Evolutionary conservation across 441 rosid genomes (phyloP).

Genomic region (Pelargonium myrrhifolium): DNA sequence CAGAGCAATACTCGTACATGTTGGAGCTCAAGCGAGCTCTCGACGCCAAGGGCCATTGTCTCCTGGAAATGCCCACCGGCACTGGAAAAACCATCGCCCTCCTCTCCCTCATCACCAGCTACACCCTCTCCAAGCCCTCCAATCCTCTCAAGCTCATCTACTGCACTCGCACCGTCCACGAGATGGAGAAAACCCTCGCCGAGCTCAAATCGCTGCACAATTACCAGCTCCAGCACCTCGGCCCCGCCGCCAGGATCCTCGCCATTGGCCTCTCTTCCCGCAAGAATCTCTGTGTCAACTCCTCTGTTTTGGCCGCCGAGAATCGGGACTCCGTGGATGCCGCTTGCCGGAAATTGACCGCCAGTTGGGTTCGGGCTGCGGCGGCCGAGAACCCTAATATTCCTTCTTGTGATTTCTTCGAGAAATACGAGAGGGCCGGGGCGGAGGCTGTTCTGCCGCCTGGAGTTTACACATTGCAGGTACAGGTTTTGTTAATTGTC

Average conservation of each 20-base stretch:
- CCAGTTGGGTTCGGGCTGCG: slow-evolving; percentile 76
- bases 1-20: slow-evolving; percentile 87
- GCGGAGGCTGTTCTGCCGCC: slow-evolving; percentile 73
- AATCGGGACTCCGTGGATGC: slow-evolving; percentile 96
- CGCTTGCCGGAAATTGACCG: slow-evolving; percentile 78
- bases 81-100: slow-evolving; percentile 94
- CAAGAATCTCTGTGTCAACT: slow-evolving; percentile 82
- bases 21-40: slow-evolving; percentile 83
- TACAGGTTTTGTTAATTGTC: slow-evolving; percentile 10
- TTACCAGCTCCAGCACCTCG: slow-evolving; percentile 58
- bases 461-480: slow-evolving; percentile 92
- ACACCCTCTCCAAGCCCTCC: slow-evolving; percentile 55
- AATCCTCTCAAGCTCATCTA: slow-evolving; percentile 73
- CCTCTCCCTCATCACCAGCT: slow-evolving; percentile 84
- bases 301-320: slow-evolving; percentile 60
- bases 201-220: slow-evolving; percentile 68
- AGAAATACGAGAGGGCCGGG: slow-evolving; percentile 74
- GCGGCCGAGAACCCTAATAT: slow-evolving; percentile 66
- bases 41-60: slow-evolving; percentile 95
- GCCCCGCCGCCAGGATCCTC: slow-evolving; percentile 61
- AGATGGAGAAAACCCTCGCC: slow-evolving; percentile 94
- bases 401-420: slow-evolving; percentile 76
- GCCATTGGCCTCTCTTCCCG: slow-evolving; percentile 79
- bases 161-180: slow-evolving; percentile 95
- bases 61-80: slow-evolving; percentile 97